These are phyloP conservation scores for Capsicum chinense DNA, from an alignment of 257 asterid species.

Conservation along the genomic window DNA sequence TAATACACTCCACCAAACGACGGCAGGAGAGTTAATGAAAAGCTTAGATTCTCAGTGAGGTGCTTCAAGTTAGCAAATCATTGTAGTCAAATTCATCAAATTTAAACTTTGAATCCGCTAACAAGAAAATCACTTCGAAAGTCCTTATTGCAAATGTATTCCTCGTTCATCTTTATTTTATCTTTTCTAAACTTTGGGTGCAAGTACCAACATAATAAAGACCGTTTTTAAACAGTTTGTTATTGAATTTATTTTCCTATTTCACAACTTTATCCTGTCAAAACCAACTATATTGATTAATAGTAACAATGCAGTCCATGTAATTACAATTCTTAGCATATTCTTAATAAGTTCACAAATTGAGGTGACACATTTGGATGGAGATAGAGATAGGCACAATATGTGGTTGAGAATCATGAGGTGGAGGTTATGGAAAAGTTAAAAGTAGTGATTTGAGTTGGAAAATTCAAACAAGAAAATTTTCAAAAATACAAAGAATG, in stretches of 20 bases:
- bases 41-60: no score
- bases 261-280: slow-evolving; percentile 32
- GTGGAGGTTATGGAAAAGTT: background rate
- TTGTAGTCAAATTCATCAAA: no score
- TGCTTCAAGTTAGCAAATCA: no score
- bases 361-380: background rate
- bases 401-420: background rate
- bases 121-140: no score
- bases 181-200: background rate
- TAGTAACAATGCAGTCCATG: slow-evolving; percentile 15
- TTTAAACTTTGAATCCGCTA: no score
- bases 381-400: background rate
- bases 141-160: background rate
- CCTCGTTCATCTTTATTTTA: no score
- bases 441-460: no score
- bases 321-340: slow-evolving; percentile 44
- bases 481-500: no score
- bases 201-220: background rate
- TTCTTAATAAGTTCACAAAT: slow-evolving; percentile 27
- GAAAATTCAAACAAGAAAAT: no score
- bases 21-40: no score
- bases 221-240: background rate
- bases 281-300: slow-evolving; percentile 38
- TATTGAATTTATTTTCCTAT: background rate
- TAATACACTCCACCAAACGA: no score